These are phyloP conservation scores for Trichosporon asahii DNA, from an alignment of 1,284 basidiomycete species.

Conservation along the genomic window DNA sequence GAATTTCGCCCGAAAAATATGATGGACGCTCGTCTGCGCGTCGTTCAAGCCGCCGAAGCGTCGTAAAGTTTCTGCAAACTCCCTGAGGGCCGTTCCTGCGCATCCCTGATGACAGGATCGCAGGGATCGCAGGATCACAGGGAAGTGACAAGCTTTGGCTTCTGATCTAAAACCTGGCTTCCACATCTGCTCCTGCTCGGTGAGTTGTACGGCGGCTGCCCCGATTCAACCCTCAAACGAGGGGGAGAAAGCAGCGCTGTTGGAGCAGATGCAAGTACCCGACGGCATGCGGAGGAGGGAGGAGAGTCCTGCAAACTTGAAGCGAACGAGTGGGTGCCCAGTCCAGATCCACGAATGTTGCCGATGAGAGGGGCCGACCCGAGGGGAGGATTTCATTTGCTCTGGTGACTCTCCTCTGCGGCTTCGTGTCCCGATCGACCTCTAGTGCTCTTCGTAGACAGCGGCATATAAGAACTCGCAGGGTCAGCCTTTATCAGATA, in stretches of 20 bases:
- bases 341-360: neutral
- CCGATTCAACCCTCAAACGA: neutral
- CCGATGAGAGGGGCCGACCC: neutral
- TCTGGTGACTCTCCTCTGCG: neutral
- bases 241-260: neutral
- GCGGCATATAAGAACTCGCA: neutral
- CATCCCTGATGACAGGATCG: neutral
- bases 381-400: neutral
- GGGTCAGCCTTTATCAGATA: neutral
- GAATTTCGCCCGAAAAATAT: conserved; percentile 2
- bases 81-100: neutral
- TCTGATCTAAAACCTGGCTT: neutral
- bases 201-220: neutral
- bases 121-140: neutral
- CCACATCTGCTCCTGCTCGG: neutral
- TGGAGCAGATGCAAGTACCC: neutral
- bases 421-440: neutral
- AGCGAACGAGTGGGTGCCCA: neutral
- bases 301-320: neutral
- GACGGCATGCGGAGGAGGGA: neutral
- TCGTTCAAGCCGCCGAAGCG: no score
- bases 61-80: neutral
- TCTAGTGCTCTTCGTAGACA: neutral
- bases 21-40: neutral
- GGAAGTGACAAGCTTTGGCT: neutral